Evolutionary conservation across 2,329 filamentous ascomycete genomes (phyloP).

Genomic region (Cytospora mali): DNA sequence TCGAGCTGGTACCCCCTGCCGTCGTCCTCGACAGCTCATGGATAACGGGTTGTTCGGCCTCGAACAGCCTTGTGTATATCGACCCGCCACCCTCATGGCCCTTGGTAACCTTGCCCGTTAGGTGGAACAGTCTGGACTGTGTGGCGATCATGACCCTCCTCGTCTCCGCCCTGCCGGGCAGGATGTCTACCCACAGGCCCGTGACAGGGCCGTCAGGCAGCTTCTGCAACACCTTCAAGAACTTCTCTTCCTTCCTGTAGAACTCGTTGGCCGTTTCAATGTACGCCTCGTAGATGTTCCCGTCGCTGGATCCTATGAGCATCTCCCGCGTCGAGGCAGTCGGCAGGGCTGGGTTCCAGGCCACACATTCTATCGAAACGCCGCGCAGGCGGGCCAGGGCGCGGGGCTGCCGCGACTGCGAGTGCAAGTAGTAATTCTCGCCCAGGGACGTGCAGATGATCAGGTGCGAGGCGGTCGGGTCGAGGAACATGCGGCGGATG

Average conservation of each 20-base stretch:
- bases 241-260: constrained; percentile 92
- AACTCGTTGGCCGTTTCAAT: constrained; percentile 95
- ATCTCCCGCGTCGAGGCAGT: constrained; percentile 96
- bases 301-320: constrained; percentile 86
- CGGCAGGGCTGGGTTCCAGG: constrained; percentile 92
- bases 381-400: constrained; percentile 80
- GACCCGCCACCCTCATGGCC: constrained; percentile 80
- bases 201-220: constrained; percentile 81
- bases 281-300: constrained; percentile 91
- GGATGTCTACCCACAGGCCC: constrained; percentile 80
- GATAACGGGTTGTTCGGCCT: constrained; percentile 76
- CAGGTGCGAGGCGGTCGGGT: constrained; percentile 93
- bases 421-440: constrained; percentile 98
- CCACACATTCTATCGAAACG: constrained; percentile 83
- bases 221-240: constrained; percentile 81
- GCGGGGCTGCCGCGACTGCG: constrained; percentile 87
- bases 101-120: constrained; percentile 75
- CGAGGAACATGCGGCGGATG: constrained; percentile 95
- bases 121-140: constrained; percentile 75
- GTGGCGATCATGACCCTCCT: constrained; percentile 81
- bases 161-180: constrained; percentile 67
- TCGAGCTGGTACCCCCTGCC: constrained; percentile 58
- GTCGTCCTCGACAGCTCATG: constrained; percentile 71
- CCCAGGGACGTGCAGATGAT: constrained; percentile 88
- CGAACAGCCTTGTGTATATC: constrained; percentile 86